Evolutionary conservation across 352 stramenopile genomes (phyloP).

Genomic region (Pythium dissimile): DNA sequence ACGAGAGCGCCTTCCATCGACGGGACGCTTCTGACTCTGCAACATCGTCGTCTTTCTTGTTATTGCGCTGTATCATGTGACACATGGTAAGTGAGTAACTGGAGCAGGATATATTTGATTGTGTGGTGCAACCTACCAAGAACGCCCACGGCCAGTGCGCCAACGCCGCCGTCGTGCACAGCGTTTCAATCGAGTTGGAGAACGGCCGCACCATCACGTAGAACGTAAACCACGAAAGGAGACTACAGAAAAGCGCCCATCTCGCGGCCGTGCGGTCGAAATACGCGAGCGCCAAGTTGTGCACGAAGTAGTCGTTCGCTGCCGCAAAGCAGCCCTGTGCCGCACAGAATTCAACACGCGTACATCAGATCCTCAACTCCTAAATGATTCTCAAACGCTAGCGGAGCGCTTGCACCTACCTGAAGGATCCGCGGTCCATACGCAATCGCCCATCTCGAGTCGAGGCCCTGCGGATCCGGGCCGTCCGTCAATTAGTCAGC

Average conservation of each 20-base stretch:
- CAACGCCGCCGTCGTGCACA: slow-evolving; percentile 73
- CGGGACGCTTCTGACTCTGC: slow-evolving; percentile 2
- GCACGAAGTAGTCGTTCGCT: slow-evolving; percentile 70
- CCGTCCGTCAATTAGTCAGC: background rate
- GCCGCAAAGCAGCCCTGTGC: slow-evolving; percentile 60
- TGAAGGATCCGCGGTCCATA: slow-evolving; percentile 76
- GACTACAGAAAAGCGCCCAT: slow-evolving; percentile 68
- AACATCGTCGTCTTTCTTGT: slow-evolving; percentile 25
- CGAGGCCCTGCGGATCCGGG: slow-evolving; percentile 47
- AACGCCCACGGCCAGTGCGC: slow-evolving; percentile 80
- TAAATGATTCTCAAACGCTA: no score
- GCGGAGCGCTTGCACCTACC: no score
- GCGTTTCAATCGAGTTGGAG: slow-evolving; percentile 82
- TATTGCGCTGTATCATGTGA: slow-evolving; percentile 5
- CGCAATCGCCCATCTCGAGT: slow-evolving; percentile 79
- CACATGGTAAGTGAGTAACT: slow-evolving; percentile 3
- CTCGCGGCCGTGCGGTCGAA: slow-evolving; percentile 63
- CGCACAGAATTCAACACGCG: no score
- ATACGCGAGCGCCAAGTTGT: slow-evolving; percentile 59
- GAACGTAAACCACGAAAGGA: slow-evolving; percentile 86
- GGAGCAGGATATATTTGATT: no score
- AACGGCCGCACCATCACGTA: slow-evolving; percentile 85
- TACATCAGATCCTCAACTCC: no score
- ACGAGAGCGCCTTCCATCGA: slow-evolving; percentile 33
- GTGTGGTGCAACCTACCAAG: slow-evolving; percentile 25